phyloP scores from a whole-genome alignment of 176 grass and related monocot genomes.

The Paspalum vaginatum region DNA sequence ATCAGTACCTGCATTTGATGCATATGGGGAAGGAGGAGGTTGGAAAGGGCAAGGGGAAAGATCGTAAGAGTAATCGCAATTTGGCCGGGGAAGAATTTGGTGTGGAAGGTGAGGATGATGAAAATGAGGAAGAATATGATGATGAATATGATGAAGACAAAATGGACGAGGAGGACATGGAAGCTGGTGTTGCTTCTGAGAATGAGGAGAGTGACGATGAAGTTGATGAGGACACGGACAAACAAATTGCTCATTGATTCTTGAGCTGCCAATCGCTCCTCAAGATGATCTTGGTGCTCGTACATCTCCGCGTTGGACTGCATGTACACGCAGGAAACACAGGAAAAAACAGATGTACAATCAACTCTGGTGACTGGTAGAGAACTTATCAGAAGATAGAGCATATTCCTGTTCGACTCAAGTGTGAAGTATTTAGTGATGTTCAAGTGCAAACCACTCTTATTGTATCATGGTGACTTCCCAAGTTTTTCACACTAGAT shows the following conservation, averaged over 20 bases:
- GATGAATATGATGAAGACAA: slow-evolving; percentile 47
- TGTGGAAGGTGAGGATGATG: slow-evolving; percentile 35
- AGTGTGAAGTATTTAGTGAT: slow-evolving; percentile 22
- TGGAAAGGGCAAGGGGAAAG: slow-evolving; percentile 48
- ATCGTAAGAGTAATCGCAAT: slow-evolving; percentile 20
- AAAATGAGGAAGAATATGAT: slow-evolving; percentile 43
- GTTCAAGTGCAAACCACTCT: slow-evolving; percentile 8
- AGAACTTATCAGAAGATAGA: slow-evolving; percentile 31
- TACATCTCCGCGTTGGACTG: neutral
- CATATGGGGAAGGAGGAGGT: slow-evolving; percentile 68
- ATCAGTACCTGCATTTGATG: slow-evolving; percentile 91
- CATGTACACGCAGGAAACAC: neutral
- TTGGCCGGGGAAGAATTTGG: slow-evolving; percentile 32
- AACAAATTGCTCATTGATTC: slow-evolving; percentile 23
- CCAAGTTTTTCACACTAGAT: neutral
- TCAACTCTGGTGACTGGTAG: slow-evolving; percentile 28
- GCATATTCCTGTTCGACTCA: slow-evolving; percentile 9
- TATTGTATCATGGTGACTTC: slow-evolving; percentile 38
- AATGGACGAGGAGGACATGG: slow-evolving; percentile 37
- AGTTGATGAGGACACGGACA: slow-evolving; percentile 19
- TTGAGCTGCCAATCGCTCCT: neutral
- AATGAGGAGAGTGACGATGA: slow-evolving; percentile 57
- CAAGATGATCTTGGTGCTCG: neutral
- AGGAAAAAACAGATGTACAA: slow-evolving; percentile 10
- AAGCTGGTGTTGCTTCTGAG: slow-evolving; percentile 43